Conservation (phyloP, 2,329 filamentous ascomycete species). For the Aspergillus awamori region DNA sequence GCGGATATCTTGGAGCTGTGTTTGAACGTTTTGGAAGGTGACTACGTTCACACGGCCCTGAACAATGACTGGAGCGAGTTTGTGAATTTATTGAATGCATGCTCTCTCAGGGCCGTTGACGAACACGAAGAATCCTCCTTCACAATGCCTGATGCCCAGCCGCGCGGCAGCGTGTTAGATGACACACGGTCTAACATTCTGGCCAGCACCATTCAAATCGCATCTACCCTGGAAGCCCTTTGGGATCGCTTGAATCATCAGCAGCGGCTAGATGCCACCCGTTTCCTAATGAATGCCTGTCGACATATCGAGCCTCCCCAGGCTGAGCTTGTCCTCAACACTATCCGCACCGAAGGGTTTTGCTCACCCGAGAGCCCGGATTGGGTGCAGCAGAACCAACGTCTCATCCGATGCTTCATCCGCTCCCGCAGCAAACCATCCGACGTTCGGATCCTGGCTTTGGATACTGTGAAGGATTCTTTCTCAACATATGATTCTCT, state of each 20-base stretch:
- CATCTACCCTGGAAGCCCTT: constrained; percentile 37
- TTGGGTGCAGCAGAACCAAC: constrained; percentile 40
- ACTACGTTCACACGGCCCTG: constrained; percentile 37
- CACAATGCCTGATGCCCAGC: constrained; percentile 28
- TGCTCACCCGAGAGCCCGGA: constrained; percentile 37
- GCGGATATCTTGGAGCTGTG: constrained; percentile 46
- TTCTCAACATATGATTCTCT: constrained; percentile 36
- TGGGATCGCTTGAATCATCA: constrained; percentile 42
- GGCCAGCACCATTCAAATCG: constrained; percentile 42
- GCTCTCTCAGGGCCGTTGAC: constrained; percentile 38
- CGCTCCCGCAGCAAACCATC: constrained; percentile 41
- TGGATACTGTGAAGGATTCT: constrained; percentile 45
- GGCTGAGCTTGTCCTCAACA: constrained; percentile 42
- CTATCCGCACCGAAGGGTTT: constrained; percentile 36
- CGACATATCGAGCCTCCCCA: constrained; percentile 42
- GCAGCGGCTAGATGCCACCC: constrained; percentile 40
- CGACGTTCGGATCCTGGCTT: constrained; percentile 43
- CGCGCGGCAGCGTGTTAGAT: constrained; percentile 32
- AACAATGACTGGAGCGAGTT: constrained; percentile 38
- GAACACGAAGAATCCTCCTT: constrained; percentile 27
- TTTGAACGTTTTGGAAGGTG: constrained; percentile 44
- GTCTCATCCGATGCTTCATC: constrained; percentile 42
- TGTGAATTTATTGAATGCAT: constrained; percentile 37
- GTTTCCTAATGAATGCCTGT: constrained; percentile 41
- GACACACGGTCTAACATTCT: constrained; percentile 43